Base-by-base conservation (phyloP, 345 rosid species). In the Populus euphratica region DNA sequence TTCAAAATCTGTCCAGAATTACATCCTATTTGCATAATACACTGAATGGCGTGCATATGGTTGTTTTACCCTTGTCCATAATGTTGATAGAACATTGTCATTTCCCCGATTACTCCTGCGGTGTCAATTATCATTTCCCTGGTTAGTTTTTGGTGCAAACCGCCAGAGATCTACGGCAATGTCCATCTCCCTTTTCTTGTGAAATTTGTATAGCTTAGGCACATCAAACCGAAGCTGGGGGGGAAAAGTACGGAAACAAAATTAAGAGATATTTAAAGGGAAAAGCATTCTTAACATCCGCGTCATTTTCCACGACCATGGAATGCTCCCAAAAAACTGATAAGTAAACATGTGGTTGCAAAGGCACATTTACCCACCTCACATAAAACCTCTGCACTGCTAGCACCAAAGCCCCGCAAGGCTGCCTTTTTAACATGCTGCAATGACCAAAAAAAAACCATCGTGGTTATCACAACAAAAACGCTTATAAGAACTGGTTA, bases 121-220 rank as follows among this genome's bases (percentile, higher is more conserved):
- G n/a, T 18, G n/a, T 69, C 52, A 83, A 73, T 8, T 47, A 17
- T 36, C 62, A 35, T 72, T 80, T 77, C 62, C 73, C 50, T 12
- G 64, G 65, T 47, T 84, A 49, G 68, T 75, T 78, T 65, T 81
- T 49, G 98, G 98, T 39, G 81, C 96, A 81, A 94, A 93, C 54
- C 98, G 93, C 99, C 98, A 95, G 49, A 95, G 98, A 85, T 95
- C 98, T 65, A 95, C 99, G 0, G 94, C 92, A 41, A 95, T 83
- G 86, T 93, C 94, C 16, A 93, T 91, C 88, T 91, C 97, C 75
- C 81, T 92, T 81, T 89, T 88, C 87, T 91, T 90, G 85, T 93
- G 99, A 81, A 93, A 92, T 84, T 89, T 93, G 90, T 91, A 96
- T 33, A 91, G 82, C 78, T 89, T 90, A 2, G 97, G 98, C 36